Conservation (phyloP, 129 eudicot species). For the Flaveria bidentis region DNA sequence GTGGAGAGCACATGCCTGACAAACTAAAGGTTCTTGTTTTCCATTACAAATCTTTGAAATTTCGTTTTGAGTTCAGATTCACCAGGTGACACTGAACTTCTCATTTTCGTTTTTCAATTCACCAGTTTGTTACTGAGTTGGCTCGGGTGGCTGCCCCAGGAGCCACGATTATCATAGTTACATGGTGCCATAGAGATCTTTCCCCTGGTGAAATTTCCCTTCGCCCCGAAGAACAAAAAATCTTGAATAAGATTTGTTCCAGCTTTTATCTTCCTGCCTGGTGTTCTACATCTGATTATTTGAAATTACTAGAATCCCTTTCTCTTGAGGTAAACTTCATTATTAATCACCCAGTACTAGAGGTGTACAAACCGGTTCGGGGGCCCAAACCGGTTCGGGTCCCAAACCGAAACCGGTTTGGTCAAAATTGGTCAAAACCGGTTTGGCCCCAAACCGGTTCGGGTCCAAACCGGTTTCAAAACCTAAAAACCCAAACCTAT, state of each 20-base stretch:
- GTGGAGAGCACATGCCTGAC: conserved; percentile 98
- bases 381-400: too few relatives aligned
- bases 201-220: conserved; percentile 68
- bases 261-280: conserved; percentile 83
- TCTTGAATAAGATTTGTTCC: conserved; percentile 68
- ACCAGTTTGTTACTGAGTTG: conserved; percentile 81
- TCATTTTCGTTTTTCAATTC: neutral
- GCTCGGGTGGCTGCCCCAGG: conserved; percentile 94
- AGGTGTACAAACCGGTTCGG: too few relatives aligned
- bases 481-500: too few relatives aligned
- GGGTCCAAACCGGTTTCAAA: too few relatives aligned
- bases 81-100: neutral
- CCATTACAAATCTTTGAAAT: neutral
- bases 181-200: conserved; percentile 95
- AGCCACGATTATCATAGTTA: conserved; percentile 78
- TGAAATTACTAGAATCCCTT: conserved; percentile 61
- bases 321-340: conserved; percentile 63
- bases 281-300: conserved; percentile 90
- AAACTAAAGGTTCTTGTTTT: conserved; percentile 58
- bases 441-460: too few relatives aligned
- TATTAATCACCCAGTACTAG: too few relatives aligned
- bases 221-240: conserved; percentile 59
- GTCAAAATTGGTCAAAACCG: too few relatives aligned
- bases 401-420: too few relatives aligned
- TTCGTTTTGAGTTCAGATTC: neutral